Base-by-base conservation (phyloP, 192 early-diverging fungal species). In the Thoreauomyces humboldtii region DNA sequence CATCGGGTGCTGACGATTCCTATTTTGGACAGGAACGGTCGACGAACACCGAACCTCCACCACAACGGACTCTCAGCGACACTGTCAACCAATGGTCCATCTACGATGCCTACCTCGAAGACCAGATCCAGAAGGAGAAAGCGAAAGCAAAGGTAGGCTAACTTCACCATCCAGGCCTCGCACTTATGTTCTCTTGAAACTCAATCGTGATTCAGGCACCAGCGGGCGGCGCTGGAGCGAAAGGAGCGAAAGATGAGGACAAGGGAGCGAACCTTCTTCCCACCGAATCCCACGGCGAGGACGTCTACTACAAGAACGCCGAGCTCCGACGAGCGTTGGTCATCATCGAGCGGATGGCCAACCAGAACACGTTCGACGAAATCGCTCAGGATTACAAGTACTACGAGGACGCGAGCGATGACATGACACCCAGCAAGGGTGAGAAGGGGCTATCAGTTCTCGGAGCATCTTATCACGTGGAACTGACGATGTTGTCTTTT, bases 281-380 rank as follows among this genome's bases (percentile, higher is more conserved):
- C 2, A 60, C 74, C 1, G 84, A 84, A 55, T 57, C 61, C 2
- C 81, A 86, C 65, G 59, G 50, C 31, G 84, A 86, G 63, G 82
- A 86, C 38, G 77, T 83, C 15, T 83, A 85, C 58, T 81, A 81
- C 70, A 83, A 81, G 53, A 79, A 80, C 61, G 29, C 70, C 2
- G 84, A 86, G 37, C 71, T 86, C 14, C 74, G 79, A 33, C 83
- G 79, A 65, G 70, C 73, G 0, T 65, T 86, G 29, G 74, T 71
- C 33, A 78, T 81, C 33, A 71, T 82, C 36, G 84, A 86, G 61
- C 59, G 84, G 24, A 86, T 86, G 84, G 82, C 84, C 25, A 86
- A 86, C 42, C 84, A 86, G 46, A 86, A 86, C 69, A 83, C 82
- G 19, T 85, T 81, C 69, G 84, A 86, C 67, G 84, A 86, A 36